phyloP scores from a whole-genome alignment of 2,329 filamentous ascomycete genomes.

The Diaporthe humulicola region DNA sequence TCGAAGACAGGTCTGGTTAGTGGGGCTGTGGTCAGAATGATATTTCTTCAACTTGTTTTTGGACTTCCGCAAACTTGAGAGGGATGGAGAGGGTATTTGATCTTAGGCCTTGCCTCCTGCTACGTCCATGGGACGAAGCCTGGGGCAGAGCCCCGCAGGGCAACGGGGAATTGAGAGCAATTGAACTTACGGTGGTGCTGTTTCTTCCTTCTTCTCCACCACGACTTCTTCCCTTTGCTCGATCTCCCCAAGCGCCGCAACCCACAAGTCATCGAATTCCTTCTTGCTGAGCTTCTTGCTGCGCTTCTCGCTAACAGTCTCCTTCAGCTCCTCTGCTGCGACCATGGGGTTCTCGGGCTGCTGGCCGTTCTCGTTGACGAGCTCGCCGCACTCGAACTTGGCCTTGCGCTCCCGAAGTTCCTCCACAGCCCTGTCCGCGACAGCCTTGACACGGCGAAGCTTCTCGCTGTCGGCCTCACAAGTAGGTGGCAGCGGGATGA shows the following conservation, averaged over 20 bases:
- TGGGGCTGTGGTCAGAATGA: slow-evolving; percentile 60
- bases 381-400: slow-evolving; percentile 89
- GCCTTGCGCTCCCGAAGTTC: slow-evolving; percentile 88
- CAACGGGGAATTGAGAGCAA: slow-evolving; percentile 28
- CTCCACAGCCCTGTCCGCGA: slow-evolving; percentile 89
- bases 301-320: slow-evolving; percentile 79
- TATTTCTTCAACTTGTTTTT: slow-evolving; percentile 45
- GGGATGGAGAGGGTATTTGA: neutral
- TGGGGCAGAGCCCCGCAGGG: neutral
- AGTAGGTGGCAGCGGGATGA: slow-evolving; percentile 87
- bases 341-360: slow-evolving; percentile 69
- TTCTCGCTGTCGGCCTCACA: slow-evolving; percentile 97
- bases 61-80: slow-evolving; percentile 38
- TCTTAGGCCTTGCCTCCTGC: neutral
- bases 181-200: slow-evolving; percentile 63
- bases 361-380: slow-evolving; percentile 72
- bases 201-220: slow-evolving; percentile 52
- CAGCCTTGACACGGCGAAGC: slow-evolving; percentile 85
- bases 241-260: slow-evolving; percentile 80
- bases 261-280: slow-evolving; percentile 93
- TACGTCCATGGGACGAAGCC: slow-evolving; percentile 10
- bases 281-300: slow-evolving; percentile 86
- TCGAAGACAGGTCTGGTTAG: slow-evolving; percentile 88
- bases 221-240: slow-evolving; percentile 72
- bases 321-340: slow-evolving; percentile 81